A percentile compares a stretch with the other conserved stretches of the same genome.
These are phyloP conservation scores for Picea sitchensis DNA, from an alignment of 75 land plant species.

Conservation along the genomic window DNA sequence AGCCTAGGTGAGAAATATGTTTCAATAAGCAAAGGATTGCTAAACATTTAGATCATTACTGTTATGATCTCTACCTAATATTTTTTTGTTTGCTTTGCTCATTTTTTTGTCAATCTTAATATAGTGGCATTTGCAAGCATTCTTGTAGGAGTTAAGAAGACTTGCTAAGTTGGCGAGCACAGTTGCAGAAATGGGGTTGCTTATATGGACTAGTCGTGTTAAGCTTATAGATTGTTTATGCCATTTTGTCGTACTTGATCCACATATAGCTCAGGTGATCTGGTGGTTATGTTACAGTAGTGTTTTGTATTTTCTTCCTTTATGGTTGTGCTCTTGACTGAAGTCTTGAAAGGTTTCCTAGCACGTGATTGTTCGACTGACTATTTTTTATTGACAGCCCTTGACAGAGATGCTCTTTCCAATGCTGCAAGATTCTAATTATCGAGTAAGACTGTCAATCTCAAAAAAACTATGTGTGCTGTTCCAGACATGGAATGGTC, in stretches of 20 bases:
- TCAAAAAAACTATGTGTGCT: slow-evolving; percentile 55
- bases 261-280: slow-evolving; percentile 75
- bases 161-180: slow-evolving; percentile 51
- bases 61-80: neutral
- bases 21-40: neutral
- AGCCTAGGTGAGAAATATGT: neutral
- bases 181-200: slow-evolving; percentile 39
- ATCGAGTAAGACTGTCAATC: slow-evolving; percentile 66
- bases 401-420: slow-evolving; percentile 64
- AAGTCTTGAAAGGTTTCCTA: neutral
- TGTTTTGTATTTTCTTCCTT: neutral
- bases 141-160: slow-evolving; percentile 25
- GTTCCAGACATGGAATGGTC: slow-evolving; percentile 94
- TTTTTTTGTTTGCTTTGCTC: neutral
- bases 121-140: neutral
- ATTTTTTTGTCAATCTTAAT: neutral
- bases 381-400: slow-evolving; percentile 31
- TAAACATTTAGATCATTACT: neutral
- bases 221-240: slow-evolving; percentile 64
- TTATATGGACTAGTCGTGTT: slow-evolving; percentile 72
- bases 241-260: slow-evolving; percentile 50
- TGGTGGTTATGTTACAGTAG: neutral
- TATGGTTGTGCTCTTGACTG: neutral
- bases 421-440: slow-evolving; percentile 75
- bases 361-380: neutral